phyloP scores from a whole-genome alignment of 2,329 filamentous ascomycete species.

The Blastomyces percursus region DNA sequence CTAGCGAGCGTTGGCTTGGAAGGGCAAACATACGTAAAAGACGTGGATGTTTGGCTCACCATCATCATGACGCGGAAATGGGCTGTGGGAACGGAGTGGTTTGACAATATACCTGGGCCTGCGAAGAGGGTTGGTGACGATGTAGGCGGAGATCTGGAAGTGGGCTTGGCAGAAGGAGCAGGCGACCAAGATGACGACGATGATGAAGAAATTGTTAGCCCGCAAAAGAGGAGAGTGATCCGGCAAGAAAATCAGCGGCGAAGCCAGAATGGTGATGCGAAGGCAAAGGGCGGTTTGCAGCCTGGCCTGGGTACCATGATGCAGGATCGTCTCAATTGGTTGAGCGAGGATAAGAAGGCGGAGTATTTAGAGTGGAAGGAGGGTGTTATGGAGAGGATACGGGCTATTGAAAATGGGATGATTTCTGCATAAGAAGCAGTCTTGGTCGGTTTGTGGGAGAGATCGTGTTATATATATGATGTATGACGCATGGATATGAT shows the following conservation, averaged over 20 bases:
- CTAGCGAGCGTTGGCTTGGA: constrained; percentile 26
- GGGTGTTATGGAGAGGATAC: constrained; percentile 30
- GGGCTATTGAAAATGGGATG: constrained; percentile 19
- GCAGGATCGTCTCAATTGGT: constrained; percentile 38
- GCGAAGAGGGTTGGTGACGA: constrained; percentile 6
- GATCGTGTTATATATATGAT: neutral
- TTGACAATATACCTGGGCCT: constrained; percentile 42
- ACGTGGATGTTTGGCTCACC: constrained; percentile 53
- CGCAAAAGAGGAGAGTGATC: constrained; percentile 20
- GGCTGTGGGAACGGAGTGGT: constrained; percentile 56
- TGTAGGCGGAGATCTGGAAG: constrained; percentile 11
- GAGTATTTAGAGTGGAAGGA: constrained; percentile 37
- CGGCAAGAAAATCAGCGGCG: constrained; percentile 11
- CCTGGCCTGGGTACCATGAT: constrained; percentile 42
- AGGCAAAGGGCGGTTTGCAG: constrained; percentile 27
- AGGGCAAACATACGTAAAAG: constrained; percentile 34
- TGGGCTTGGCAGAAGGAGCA: constrained; percentile 11
- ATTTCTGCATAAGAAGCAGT: neutral
- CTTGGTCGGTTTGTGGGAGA: neutral
- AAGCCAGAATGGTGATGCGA: constrained; percentile 3
- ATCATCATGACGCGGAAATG: constrained; percentile 42
- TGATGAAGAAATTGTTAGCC: constrained; percentile 16
- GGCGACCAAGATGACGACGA: constrained; percentile 22
- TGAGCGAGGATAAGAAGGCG: constrained; percentile 34
- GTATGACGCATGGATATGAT: neutral